Evolutionary conservation across 805 yeast species (phyloP), one percentile per base, ranked within the genome.

Genomic region (Candida fluviatilis): DNA sequence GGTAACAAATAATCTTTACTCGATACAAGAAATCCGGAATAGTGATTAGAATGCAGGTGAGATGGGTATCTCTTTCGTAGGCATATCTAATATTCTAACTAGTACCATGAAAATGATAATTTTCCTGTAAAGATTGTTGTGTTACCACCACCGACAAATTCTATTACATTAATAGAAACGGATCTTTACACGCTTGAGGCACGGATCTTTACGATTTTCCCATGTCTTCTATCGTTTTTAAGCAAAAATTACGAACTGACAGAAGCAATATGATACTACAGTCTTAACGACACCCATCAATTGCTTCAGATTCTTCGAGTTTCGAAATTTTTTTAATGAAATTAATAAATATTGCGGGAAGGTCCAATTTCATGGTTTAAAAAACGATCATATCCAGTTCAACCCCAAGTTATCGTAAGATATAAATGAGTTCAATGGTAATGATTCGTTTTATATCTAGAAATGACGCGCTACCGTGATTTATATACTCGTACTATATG

Each of bases 141-240:
- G 29, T 26, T 12, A 26, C 5, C 15, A 5, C 25, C n/a, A 6
- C 29, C 29, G 29, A 26, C 5, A 12, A 8, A 26, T 26, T 12
- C 29, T 26, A 13, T 26, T 10, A 23, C 13, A 33, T 11, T 19
- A 33, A 33, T 23, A 23, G 18, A 33, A 19, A 23, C 35, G 28
- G 35, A 33, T 33, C 35, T 33, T 33, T 33, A 33, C 35, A 33
- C 35, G 35, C 35, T 33, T 33, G 35, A 33, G 35, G 35, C 35
- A 33, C 35, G 35, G 35, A 33, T 33, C 35, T 33, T 33, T 33
- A 33, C 35, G 28, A 23, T 33, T 21, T 33, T 23, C 21, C 35
- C 35, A 33, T 33, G 35, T 33, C 35, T 21, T 33, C 16, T 33
- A 33, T 33, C 18, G 28, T n/a, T 16, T 19, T 6, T 21, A 21